phyloP scores from a whole-genome alignment of 2,329 filamentous ascomycete genomes.

The Ampelomyces quisqualis region DNA sequence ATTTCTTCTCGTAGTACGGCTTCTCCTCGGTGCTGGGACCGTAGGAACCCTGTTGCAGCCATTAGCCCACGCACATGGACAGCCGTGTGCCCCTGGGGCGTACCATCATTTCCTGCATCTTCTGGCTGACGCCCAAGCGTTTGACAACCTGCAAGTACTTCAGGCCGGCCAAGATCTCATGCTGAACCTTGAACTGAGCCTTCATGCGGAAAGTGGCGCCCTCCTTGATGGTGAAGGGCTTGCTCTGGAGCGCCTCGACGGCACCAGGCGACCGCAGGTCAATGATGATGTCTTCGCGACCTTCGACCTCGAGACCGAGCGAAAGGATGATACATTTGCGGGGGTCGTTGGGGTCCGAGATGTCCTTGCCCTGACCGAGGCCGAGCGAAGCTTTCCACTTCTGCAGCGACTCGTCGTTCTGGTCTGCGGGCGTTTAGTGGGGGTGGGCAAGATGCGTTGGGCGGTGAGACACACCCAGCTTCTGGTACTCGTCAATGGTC shows the following conservation, averaged over 20 bases:
- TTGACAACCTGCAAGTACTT: constrained; percentile 96
- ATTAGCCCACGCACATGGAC: constrained; percentile 10
- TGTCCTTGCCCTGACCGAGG: constrained; percentile 62
- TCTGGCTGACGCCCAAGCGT: constrained; percentile 82
- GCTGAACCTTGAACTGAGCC: constrained; percentile 91
- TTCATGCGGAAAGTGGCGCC: constrained; percentile 92
- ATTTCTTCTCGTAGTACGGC: constrained; percentile 84
- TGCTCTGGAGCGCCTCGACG: constrained; percentile 76
- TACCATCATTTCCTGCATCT: constrained; percentile 98
- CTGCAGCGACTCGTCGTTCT: constrained; percentile 88
- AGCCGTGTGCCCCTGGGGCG: constrained; percentile 32
- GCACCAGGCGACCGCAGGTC: constrained; percentile 75
- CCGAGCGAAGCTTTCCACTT: constrained; percentile 97
- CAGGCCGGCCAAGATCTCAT: constrained; percentile 90
- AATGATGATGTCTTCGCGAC: constrained; percentile 82
- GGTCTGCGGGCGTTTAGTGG: constrained; percentile 49
- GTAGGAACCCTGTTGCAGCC: constrained; percentile 72
- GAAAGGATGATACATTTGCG: constrained; percentile 92
- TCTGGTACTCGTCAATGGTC: constrained; percentile 88
- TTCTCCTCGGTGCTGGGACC: constrained; percentile 89
- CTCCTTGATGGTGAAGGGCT: constrained; percentile 98
- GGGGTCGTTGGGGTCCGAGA: constrained; percentile 66
- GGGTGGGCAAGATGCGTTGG: neutral
- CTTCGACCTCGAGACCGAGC: constrained; percentile 81
- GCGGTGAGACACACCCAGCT: constrained; percentile 71